A percentile compares a stretch with the other conserved stretches of the same genome.
phyloP scores from a whole-genome alignment of 208 protist genomes.

The Leishmania braziliensis region DNA sequence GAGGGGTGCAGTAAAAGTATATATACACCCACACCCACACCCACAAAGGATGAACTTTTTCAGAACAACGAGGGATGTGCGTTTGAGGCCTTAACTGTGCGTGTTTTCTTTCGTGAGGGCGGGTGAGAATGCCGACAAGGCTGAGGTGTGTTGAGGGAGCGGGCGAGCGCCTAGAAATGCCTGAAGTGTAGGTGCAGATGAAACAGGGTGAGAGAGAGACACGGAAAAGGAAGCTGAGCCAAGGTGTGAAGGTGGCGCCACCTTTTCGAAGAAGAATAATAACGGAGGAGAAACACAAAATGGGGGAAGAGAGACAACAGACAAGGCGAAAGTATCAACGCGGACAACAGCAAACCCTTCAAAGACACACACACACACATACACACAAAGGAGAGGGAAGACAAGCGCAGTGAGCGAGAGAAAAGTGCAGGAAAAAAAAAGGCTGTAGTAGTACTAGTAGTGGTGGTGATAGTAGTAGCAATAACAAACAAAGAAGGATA shows the following conservation, averaged over 20 bases:
- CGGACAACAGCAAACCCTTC: background rate
- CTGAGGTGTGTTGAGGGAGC: background rate
- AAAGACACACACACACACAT: background rate
- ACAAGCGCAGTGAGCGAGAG: background rate
- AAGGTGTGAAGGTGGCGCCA: background rate
- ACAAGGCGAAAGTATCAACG: background rate
- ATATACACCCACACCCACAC: background rate
- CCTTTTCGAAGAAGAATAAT: background rate
- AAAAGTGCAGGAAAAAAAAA: background rate
- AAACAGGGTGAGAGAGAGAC: background rate
- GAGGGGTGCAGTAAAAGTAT: background rate
- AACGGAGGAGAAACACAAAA: background rate
- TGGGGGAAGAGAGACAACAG: background rate
- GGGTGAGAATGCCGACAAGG: background rate
- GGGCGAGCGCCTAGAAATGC: background rate
- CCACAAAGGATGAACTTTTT: background rate
- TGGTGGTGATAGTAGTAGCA: slow-evolving; percentile 6
- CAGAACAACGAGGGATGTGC: background rate
- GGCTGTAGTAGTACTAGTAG: background rate
- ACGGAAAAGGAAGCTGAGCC: background rate
- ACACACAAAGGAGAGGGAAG: background rate
- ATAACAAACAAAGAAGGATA: background rate
- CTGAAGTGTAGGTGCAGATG: background rate
- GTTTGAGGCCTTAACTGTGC: background rate
- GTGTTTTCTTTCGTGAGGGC: background rate